Evolutionary conservation across 805 yeast species (phyloP).

Genomic region (Candida sakaeoensis): DNA sequence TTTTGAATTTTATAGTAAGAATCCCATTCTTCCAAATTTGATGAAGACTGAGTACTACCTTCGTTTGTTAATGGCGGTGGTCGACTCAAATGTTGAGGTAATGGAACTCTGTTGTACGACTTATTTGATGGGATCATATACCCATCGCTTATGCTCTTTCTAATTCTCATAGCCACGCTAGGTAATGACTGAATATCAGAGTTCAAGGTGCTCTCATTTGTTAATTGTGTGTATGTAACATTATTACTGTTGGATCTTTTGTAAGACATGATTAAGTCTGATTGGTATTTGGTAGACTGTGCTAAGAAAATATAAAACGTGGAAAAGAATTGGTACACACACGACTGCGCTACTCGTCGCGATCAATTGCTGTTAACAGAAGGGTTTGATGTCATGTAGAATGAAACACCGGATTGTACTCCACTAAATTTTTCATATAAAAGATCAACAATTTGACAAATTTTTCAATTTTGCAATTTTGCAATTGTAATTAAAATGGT

Average conservation of each 20-base stretch:
- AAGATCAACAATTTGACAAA: background rate
- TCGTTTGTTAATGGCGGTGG: conserved; percentile 44
- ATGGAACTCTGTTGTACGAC: conserved; percentile 27
- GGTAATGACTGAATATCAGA: conserved; percentile 41
- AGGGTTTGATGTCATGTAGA: background rate
- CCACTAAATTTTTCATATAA: background rate
- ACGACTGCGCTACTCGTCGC: background rate
- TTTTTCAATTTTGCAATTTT: background rate
- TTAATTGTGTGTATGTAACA: background rate
- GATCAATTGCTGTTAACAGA: conserved; percentile 4
- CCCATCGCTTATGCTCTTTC: conserved; percentile 65
- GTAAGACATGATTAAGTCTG: conserved; percentile 1
- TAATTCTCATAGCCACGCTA: conserved; percentile 66
- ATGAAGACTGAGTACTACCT: conserved; percentile 41
- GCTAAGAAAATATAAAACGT: background rate
- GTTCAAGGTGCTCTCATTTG: conserved; percentile 12
- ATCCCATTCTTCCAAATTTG: conserved; percentile 44
- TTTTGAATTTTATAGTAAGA: conserved; percentile 11
- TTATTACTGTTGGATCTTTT: conserved; percentile 2
- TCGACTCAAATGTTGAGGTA: conserved; percentile 36
- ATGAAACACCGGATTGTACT: background rate
- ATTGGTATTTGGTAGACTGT: background rate
- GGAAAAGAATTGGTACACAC: background rate
- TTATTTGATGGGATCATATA: conserved; percentile 27
- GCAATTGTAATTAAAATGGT: conserved; percentile 1